A percentile compares a stretch with the other conserved stretches of the same genome.
Evolutionary conservation across 495 filamentous ascomycete species (phyloP).

Genomic region (Aspergillus cavernicola): DNA sequence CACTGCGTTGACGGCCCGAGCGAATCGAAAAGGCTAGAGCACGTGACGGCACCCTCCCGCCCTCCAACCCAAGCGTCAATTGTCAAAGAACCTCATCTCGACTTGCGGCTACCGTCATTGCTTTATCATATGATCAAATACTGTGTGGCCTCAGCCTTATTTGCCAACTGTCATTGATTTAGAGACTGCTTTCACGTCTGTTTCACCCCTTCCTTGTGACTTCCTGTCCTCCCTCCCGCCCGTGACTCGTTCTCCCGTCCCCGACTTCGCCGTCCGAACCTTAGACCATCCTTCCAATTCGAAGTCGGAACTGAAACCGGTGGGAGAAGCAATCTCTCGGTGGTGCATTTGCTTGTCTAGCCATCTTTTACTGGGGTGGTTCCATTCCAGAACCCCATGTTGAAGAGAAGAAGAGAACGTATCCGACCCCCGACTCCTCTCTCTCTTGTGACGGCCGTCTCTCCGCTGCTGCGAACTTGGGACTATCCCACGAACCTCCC

Average conservation of each 20-base stretch:
- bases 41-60: slow-evolving; percentile 40
- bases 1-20: no score
- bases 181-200: slow-evolving; percentile 13
- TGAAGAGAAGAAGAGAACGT: slow-evolving; percentile 52
- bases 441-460: slow-evolving; percentile 24
- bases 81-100: slow-evolving; percentile 15
- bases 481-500: slow-evolving; percentile 22
- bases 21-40: slow-evolving; percentile 24
- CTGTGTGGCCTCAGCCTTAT: slow-evolving; percentile 12
- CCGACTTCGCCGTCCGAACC: slow-evolving; percentile 27
- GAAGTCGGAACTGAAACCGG: not conserved
- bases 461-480: slow-evolving; percentile 18
- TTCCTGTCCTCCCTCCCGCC: slow-evolving; percentile 19
- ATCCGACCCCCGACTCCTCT: slow-evolving; percentile 38
- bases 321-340: slow-evolving; percentile 9
- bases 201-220: slow-evolving; percentile 10
- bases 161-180: slow-evolving; percentile 13
- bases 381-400: slow-evolving; percentile 44
- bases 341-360: slow-evolving; percentile 13
- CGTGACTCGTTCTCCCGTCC: slow-evolving; percentile 34
- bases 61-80: slow-evolving; percentile 39
- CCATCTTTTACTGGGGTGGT: slow-evolving; percentile 27
- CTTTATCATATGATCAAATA: slow-evolving; percentile 10
- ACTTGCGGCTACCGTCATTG: slow-evolving; percentile 17
- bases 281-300: slow-evolving; percentile 14